phyloP scores from a whole-genome alignment of 2,329 filamentous ascomycete species.

The Alternaria triticimaculans region DNA sequence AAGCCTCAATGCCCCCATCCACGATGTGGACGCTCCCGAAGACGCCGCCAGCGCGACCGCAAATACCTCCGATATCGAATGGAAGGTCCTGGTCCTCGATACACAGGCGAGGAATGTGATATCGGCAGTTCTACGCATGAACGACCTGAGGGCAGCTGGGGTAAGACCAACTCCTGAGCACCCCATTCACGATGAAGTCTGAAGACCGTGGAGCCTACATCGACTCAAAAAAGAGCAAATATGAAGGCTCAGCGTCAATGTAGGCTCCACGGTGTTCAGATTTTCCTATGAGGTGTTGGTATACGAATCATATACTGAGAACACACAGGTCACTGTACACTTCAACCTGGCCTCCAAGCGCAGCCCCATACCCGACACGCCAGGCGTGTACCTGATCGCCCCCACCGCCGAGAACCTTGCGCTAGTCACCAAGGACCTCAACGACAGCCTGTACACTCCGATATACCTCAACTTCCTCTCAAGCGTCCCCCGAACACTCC shows the following conservation, averaged over 20 bases:
- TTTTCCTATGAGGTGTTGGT: neutral
- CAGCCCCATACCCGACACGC: constrained; percentile 78
- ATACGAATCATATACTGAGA: constrained; percentile 60
- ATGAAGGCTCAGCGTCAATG: neutral
- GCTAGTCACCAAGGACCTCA: constrained; percentile 82
- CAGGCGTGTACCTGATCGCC: constrained; percentile 95
- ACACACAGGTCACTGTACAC: constrained; percentile 57
- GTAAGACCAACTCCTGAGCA: constrained; percentile 40
- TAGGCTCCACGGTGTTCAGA: neutral
- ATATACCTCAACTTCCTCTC: constrained; percentile 98
- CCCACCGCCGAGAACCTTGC: constrained; percentile 82
- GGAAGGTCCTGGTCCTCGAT: constrained; percentile 84
- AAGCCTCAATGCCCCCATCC: constrained; percentile 73
- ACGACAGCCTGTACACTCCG: constrained; percentile 81
- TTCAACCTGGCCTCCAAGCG: constrained; percentile 76
- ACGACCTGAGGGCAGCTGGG: constrained; percentile 90
- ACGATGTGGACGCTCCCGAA: constrained; percentile 61
- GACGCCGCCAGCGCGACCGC: constrained; percentile 59
- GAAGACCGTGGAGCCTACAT: neutral
- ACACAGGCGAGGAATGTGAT: constrained; percentile 92
- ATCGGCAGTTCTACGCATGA: constrained; percentile 92
- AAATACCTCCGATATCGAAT: constrained; percentile 15
- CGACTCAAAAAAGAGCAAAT: no score
- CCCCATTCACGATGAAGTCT: neutral
- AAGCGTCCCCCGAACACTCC: constrained; percentile 84